Evolutionary conservation across 2,329 filamentous ascomycete genomes (phyloP).

Genomic region (Beauveria bassiana): DNA sequence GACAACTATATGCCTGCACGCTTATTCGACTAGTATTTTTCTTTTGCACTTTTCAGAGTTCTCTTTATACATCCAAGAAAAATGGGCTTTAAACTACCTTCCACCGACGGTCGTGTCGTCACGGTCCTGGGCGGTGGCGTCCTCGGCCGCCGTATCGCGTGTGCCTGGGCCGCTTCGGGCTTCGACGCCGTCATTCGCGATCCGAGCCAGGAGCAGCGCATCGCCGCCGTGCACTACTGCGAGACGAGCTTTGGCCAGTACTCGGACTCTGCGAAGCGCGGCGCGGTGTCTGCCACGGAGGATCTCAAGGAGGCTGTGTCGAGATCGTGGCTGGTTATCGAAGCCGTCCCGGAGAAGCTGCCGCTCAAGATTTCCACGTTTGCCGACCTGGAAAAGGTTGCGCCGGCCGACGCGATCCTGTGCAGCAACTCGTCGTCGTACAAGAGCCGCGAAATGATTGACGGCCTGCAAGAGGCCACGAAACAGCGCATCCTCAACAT

Average conservation of each 20-base stretch:
- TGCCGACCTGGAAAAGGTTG: constrained; percentile 34
- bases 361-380: constrained; percentile 41
- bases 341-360: constrained; percentile 44
- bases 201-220: constrained; percentile 27
- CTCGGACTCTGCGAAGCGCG: constrained; percentile 18
- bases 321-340: constrained; percentile 45
- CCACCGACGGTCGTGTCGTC: constrained; percentile 23
- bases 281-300: constrained; percentile 24
- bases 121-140: constrained; percentile 34
- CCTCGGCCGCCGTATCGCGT: constrained; percentile 33
- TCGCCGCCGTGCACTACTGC: constrained; percentile 32
- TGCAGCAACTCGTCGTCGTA: constrained; percentile 45
- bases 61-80: not conserved
- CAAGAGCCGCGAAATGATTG: constrained; percentile 41
- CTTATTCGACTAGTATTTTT: not conserved
- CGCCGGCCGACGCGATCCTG: constrained; percentile 39
- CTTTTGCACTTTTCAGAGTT: not conserved
- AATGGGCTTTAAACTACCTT: constrained; percentile 17
- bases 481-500: constrained; percentile 38
- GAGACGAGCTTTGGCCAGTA: constrained; percentile 25
- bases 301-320: constrained; percentile 32
- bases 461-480: constrained; percentile 28
- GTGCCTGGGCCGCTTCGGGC: constrained; percentile 33
- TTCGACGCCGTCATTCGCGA: constrained; percentile 36
- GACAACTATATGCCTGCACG: not conserved